These are phyloP conservation scores for Saururus chinensis DNA, from an alignment of 164 flowering plant species.

Conservation along the genomic window DNA sequence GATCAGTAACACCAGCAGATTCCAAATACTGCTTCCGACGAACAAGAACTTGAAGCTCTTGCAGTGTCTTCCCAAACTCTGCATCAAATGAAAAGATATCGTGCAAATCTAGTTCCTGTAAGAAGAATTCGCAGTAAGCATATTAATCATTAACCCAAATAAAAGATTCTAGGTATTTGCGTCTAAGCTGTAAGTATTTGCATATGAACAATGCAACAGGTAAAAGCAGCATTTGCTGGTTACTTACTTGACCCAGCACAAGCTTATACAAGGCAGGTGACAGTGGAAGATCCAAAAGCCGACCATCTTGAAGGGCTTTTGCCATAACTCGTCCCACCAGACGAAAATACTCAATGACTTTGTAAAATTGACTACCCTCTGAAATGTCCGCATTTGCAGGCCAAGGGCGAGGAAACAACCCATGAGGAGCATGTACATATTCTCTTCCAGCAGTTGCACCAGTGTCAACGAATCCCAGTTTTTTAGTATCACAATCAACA, in stretches of 20 bases:
- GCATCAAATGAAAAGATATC: conserved; percentile 77
- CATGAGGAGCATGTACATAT: conserved; percentile 72
- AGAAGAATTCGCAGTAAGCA: background rate
- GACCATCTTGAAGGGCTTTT: conserved; percentile 98
- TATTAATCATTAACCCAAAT: background rate
- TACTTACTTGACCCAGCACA: conserved; percentile 86
- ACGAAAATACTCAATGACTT: conserved; percentile 67
- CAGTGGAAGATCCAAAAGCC: conserved; percentile 87
- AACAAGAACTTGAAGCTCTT: conserved; percentile 72
- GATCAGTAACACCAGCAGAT: conserved; percentile 28
- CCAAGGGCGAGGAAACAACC: conserved; percentile 97
- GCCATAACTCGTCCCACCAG: conserved; percentile 93
- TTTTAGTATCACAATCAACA: conserved; percentile 16
- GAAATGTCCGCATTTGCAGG: conserved; percentile 57
- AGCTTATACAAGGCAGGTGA: conserved; percentile 83
- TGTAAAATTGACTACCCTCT: conserved; percentile 59
- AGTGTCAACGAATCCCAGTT: conserved; percentile 11
- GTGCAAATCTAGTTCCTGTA: conserved; percentile 94
- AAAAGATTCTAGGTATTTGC: too few species aligned
- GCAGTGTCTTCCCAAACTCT: conserved; percentile 76
- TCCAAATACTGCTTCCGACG: conserved; percentile 65
- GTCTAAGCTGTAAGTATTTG: too few species aligned
- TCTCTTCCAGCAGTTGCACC: conserved; percentile 19
- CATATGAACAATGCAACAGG: background rate
- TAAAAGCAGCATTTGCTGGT: background rate